These are phyloP conservation scores for Flammula alnicola DNA, from an alignment of 1,284 basidiomycete species.

Conservation along the genomic window DNA sequence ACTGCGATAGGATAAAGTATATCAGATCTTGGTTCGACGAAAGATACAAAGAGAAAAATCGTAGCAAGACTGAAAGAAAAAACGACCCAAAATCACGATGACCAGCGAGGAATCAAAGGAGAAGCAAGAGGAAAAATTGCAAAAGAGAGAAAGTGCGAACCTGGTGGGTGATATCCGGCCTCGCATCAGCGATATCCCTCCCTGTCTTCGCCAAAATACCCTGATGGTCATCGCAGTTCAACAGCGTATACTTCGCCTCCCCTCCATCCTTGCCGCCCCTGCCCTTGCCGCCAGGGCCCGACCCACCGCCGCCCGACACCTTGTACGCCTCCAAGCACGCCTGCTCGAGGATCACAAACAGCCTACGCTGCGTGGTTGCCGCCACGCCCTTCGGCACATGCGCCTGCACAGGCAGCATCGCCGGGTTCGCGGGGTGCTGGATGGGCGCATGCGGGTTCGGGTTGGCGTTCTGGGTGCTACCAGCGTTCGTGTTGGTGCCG, in stretches of 20 bases:
- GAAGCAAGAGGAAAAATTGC: slow-evolving; percentile 8
- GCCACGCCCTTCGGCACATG: slow-evolving; percentile 72
- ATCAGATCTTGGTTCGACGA: no score
- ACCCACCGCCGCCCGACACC: slow-evolving; percentile 58
- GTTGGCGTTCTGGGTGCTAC: no score
- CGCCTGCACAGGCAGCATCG: slow-evolving; percentile 81
- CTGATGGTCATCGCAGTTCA: slow-evolving; percentile 99
- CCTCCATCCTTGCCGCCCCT: slow-evolving; percentile 59
- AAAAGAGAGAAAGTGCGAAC: slow-evolving; percentile 46
- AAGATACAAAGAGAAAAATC: no score
- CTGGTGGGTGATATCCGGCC: slow-evolving; percentile 99
- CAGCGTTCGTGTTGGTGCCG: slow-evolving; percentile 7
- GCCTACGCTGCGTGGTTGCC: slow-evolving; percentile 64
- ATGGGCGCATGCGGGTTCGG: slow-evolving; percentile 41
- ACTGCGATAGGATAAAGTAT: slow-evolving; percentile 51
- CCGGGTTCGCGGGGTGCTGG: slow-evolving; percentile 65
- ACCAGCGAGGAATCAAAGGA: slow-evolving; percentile 12
- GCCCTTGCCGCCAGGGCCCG: slow-evolving; percentile 42
- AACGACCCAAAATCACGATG: slow-evolving; percentile 1
- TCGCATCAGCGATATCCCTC: slow-evolving; percentile 96
- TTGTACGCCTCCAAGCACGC: slow-evolving; percentile 97
- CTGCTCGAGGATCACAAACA: slow-evolving; percentile 92
- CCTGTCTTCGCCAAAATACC: slow-evolving; percentile 98
- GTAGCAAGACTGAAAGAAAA: no score
- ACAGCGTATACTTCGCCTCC: slow-evolving; percentile 93